These are phyloP conservation scores for Plasmopara muralis DNA, from an alignment of 352 stramenopile genomes.

Conservation along the genomic window DNA sequence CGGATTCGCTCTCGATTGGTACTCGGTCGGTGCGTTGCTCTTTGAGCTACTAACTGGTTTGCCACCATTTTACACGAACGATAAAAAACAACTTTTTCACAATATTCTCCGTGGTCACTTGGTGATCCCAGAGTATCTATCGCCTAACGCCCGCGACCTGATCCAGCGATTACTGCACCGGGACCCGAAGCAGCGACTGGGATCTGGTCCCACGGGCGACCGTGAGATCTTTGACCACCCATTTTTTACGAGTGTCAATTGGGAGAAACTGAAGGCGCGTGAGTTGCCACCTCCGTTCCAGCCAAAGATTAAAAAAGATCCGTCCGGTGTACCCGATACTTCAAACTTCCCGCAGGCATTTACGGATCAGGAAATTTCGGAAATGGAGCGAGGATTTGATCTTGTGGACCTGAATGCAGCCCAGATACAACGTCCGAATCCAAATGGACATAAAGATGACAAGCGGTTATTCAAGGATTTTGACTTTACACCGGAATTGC, in stretches of 20 bases:
- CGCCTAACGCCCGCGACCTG: slow-evolving; percentile 61
- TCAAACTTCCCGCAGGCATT: slow-evolving; percentile 85
- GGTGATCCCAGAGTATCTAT: slow-evolving; percentile 76
- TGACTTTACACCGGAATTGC: slow-evolving; percentile 79
- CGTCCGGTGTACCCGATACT: slow-evolving; percentile 65
- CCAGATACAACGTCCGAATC: slow-evolving; percentile 51
- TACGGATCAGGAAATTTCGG: slow-evolving; percentile 82
- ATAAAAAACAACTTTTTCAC: slow-evolving; percentile 88
- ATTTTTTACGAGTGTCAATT: slow-evolving; percentile 85
- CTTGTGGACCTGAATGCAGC: slow-evolving; percentile 48
- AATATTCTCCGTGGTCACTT: slow-evolving; percentile 82
- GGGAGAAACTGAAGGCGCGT: slow-evolving; percentile 72
- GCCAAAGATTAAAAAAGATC: slow-evolving; percentile 73
- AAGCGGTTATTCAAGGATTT: slow-evolving; percentile 81
- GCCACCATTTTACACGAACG: slow-evolving; percentile 84
- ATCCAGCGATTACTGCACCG: slow-evolving; percentile 75
- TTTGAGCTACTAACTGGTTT: slow-evolving; percentile 81
- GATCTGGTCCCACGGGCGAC: slow-evolving; percentile 63
- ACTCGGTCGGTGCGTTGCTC: slow-evolving; percentile 68
- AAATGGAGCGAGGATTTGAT: slow-evolving; percentile 78
- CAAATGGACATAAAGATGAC: slow-evolving; percentile 58
- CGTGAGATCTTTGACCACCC: slow-evolving; percentile 78
- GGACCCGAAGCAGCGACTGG: slow-evolving; percentile 75
- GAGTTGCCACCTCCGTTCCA: slow-evolving; percentile 79
- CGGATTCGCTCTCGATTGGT: slow-evolving; percentile 82